These are phyloP conservation scores for Sisymbrium altissimum DNA, from an alignment of 345 rosid species.

Conservation along the genomic window DNA sequence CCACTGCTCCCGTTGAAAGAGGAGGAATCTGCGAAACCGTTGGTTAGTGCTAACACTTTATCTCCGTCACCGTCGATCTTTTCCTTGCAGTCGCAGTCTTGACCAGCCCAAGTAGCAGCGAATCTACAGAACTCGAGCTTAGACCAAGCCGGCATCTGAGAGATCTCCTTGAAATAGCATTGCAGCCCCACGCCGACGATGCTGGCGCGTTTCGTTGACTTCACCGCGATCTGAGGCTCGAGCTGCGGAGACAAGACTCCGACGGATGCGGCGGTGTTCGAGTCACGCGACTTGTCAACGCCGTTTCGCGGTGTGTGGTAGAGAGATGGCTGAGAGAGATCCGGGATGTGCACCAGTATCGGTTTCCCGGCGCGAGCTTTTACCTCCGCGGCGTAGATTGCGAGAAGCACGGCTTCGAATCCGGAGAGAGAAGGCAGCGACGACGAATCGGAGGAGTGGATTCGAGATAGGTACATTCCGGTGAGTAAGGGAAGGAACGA, in stretches of 20 bases:
- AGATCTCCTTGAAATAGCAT: constrained; percentile 74
- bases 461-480: constrained; percentile 68
- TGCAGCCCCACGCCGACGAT: constrained; percentile 71
- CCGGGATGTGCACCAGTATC: constrained; percentile 64
- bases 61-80: constrained; percentile 42
- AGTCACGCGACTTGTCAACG: constrained; percentile 39
- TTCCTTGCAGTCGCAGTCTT: constrained; percentile 62
- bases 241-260: constrained; percentile 63
- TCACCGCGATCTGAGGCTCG: constrained; percentile 73
- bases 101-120: constrained; percentile 81
- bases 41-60: constrained; percentile 24
- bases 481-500: constrained; percentile 75
- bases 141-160: constrained; percentile 87
- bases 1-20: constrained; percentile 29
- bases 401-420: constrained; percentile 90
- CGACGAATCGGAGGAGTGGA: constrained; percentile 66
- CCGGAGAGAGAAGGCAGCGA: constrained; percentile 78
- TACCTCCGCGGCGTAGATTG: constrained; percentile 72
- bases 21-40: constrained; percentile 17
- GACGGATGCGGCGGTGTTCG: constrained; percentile 25
- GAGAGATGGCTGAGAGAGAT: constrained; percentile 88
- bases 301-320: constrained; percentile 69
- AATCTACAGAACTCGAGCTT: constrained; percentile 73
- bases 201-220: constrained; percentile 72
- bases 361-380: constrained; percentile 83